A percentile compares a stretch with the other conserved stretches of the same genome.
Conservation (phyloP, 768 basidiomycete species). For the Lentinula aciculospora region DNA sequence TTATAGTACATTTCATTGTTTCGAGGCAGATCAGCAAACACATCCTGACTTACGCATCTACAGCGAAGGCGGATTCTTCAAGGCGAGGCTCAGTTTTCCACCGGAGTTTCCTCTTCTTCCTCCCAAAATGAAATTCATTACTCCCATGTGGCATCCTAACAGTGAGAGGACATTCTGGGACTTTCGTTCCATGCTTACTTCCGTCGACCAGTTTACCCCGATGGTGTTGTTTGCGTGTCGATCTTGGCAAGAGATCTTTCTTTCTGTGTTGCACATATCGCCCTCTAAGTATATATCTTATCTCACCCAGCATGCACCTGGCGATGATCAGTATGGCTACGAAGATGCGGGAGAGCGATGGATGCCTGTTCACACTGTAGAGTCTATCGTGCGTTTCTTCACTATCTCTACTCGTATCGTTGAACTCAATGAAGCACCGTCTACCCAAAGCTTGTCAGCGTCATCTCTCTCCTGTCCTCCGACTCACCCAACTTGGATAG, state of each 20-base stretch:
- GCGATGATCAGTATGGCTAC: constrained; percentile 94
- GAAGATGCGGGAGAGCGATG: constrained; percentile 97
- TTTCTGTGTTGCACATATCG: not conserved
- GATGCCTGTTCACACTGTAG: constrained; percentile 96
- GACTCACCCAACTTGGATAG: constrained; percentile 90
- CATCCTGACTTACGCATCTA: constrained; percentile 11
- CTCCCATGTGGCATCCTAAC: constrained; percentile 97
- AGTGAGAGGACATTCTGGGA: constrained; percentile 46
- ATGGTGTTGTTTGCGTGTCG: constrained; percentile 93
- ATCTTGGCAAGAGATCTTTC: constrained; percentile 64
- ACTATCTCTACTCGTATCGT: constrained; percentile 6
- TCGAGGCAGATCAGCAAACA: not conserved
- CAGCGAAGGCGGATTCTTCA: constrained; percentile 96
- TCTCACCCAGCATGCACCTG: constrained; percentile 77
- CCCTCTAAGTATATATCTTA: no score
- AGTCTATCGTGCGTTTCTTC: constrained; percentile 72
- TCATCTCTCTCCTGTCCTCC: constrained; percentile 92
- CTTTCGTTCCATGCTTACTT: not conserved
- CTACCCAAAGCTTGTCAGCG: constrained; percentile 74
- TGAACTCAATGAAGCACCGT: constrained; percentile 6
- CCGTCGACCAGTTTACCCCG: constrained; percentile 70
- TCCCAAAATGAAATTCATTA: constrained; percentile 94
- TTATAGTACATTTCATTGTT: constrained; percentile 62
- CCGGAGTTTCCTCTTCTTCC: constrained; percentile 85
- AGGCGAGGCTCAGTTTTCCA: constrained; percentile 86